These are phyloP conservation scores for Cyberlindnera subsufficiens DNA, from an alignment of 805 yeast species.

Conservation along the genomic window DNA sequence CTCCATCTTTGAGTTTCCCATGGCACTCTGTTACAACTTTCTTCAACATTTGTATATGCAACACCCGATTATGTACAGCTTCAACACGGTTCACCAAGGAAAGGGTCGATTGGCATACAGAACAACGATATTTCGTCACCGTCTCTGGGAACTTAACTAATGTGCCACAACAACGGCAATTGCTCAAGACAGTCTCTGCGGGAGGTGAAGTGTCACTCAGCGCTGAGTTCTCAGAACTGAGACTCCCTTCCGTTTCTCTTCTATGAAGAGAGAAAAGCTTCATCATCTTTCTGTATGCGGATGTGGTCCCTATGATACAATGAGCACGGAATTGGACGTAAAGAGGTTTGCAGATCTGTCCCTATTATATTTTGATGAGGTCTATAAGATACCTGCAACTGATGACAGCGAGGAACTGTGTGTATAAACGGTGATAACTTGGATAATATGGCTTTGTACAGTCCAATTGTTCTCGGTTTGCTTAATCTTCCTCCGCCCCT, in stretches of 20 bases:
- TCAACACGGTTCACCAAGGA: slow-evolving; percentile 12
- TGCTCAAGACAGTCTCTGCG: slow-evolving; percentile 3
- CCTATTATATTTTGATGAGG: too few relatives aligned
- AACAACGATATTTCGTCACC: slow-evolving; percentile 45
- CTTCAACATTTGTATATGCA: neutral
- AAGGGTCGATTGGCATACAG: slow-evolving; percentile 52
- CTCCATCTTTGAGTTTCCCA: neutral
- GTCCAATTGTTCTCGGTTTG: too few relatives aligned
- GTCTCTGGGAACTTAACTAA: slow-evolving; percentile 32
- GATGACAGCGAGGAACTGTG: too few relatives aligned
- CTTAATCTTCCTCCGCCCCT: too few relatives aligned
- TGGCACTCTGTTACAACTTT: neutral
- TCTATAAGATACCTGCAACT: too few relatives aligned
- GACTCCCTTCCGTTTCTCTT: neutral
- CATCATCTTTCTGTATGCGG: neutral
- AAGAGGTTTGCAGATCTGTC: too few relatives aligned
- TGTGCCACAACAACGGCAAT: slow-evolving; percentile 46
- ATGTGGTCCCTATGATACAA: too few relatives aligned
- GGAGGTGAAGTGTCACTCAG: neutral
- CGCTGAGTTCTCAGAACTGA: neutral
- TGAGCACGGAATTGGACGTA: too few relatives aligned
- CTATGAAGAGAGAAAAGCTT: neutral
- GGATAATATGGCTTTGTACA: too few relatives aligned
- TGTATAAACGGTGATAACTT: too few relatives aligned
- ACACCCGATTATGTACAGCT: neutral